Conservation (phyloP, 371 early-diverging fungal species). For the Syncephalastrum sp. region DNA sequence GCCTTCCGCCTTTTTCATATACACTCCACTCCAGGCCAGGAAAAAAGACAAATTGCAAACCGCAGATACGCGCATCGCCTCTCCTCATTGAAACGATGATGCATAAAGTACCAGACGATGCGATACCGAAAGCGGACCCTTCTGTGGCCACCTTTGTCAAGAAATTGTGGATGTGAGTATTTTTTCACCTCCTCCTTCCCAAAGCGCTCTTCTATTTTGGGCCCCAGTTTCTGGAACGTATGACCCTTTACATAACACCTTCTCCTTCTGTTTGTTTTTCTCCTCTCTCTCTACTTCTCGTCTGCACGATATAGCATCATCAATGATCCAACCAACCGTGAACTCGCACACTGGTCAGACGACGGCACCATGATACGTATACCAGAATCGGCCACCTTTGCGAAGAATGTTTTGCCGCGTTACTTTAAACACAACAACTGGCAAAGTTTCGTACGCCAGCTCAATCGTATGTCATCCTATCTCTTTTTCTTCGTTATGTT, state of each 20-base stretch:
- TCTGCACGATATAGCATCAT: slow-evolving; percentile 55
- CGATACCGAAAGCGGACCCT: too few relatives aligned
- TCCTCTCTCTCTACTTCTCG: neutral
- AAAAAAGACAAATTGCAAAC: too few relatives aligned
- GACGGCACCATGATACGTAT: slow-evolving; percentile 73
- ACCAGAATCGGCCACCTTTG: slow-evolving; percentile 71
- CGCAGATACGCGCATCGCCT: too few relatives aligned
- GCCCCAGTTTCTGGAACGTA: too few relatives aligned
- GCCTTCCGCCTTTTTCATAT: neutral
- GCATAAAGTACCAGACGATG: too few relatives aligned
- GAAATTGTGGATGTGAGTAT: slow-evolving; percentile 62
- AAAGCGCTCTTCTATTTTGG: too few relatives aligned
- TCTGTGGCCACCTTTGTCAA: slow-evolving; percentile 63
- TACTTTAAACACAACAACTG: slow-evolving; percentile 94
- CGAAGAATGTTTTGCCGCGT: slow-evolving; percentile 78
- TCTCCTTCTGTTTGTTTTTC: neutral
- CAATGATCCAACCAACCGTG: slow-evolving; percentile 60
- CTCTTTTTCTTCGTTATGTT: neutral
- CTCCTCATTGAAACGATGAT: too few relatives aligned
- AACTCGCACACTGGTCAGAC: slow-evolving; percentile 72
- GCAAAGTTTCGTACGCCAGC: slow-evolving; percentile 91
- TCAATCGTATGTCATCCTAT: slow-evolving; percentile 53
- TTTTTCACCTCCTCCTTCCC: slow-evolving; percentile 1
- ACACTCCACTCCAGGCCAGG: too few relatives aligned
- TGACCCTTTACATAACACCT: neutral